Evolutionary conservation across 1,284 basidiomycete genomes (phyloP).

Genomic region (Apiotrichum gamsii): DNA sequence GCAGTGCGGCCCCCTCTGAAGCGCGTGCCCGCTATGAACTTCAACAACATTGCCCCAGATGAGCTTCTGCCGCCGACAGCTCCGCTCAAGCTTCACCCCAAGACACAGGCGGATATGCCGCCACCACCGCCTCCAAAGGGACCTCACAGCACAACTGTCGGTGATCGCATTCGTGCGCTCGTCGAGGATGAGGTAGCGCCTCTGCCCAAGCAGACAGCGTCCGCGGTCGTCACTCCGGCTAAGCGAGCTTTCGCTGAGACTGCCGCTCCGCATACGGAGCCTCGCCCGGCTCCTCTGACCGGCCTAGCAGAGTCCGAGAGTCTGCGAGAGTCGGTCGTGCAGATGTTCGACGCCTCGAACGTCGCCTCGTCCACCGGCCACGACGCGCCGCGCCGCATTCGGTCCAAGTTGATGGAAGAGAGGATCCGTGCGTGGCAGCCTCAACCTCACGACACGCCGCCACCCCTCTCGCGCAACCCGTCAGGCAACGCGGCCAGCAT

Average conservation of each 20-base stretch:
- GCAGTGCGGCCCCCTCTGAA: too few relatives aligned
- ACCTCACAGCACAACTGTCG: too few relatives aligned
- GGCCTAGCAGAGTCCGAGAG: too few relatives aligned
- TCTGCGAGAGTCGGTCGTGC: constrained; percentile 27
- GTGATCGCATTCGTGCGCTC: too few relatives aligned
- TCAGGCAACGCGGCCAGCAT: constrained; percentile 15
- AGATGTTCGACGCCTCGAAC: constrained; percentile 27
- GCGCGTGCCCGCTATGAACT: too few relatives aligned
- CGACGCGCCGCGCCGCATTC: not conserved
- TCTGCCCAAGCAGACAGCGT: not conserved
- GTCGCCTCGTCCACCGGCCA: not conserved
- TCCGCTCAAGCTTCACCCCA: not conserved
- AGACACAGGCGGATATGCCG: not conserved
- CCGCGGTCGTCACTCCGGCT: too few relatives aligned
- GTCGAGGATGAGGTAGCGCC: too few relatives aligned
- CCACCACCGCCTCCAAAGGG: constrained; percentile 8
- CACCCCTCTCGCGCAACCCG: constrained; percentile 1
- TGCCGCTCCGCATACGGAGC: too few relatives aligned
- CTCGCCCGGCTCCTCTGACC: too few relatives aligned
- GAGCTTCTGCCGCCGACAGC: too few relatives aligned
- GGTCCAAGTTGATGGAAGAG: constrained; percentile 12
- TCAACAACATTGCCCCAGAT: too few relatives aligned
- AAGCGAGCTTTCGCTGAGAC: too few relatives aligned
- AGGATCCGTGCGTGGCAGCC: constrained; percentile 35
- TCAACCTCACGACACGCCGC: constrained; percentile 6